Percentiles rank a stretch among this genome's conserved stretches.
Conservation (phyloP, 2,329 filamentous ascomycete genomes). For the Aspergillus candidus region DNA sequence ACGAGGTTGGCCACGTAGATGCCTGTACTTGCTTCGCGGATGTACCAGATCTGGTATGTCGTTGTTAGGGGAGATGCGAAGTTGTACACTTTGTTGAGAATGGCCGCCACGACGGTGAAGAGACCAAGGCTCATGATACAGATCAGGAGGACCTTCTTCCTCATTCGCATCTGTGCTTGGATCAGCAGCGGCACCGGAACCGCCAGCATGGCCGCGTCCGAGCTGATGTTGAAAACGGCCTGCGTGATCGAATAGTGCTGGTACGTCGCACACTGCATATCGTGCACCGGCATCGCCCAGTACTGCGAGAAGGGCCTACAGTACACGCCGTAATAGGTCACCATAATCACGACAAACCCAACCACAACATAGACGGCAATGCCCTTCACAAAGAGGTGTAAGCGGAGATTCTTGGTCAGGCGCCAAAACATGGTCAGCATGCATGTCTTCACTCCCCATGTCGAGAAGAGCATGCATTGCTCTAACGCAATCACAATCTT, state of each 20-base stretch:
- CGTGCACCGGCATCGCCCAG: slow-evolving; percentile 42
- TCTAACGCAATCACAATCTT: slow-evolving; percentile 47
- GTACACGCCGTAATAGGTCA: slow-evolving; percentile 46
- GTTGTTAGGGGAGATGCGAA: slow-evolving; percentile 32
- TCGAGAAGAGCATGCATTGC: slow-evolving; percentile 45
- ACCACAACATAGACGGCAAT: slow-evolving; percentile 40
- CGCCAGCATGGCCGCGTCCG: slow-evolving; percentile 35
- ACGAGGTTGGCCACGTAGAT: slow-evolving; percentile 44
- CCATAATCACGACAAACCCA: slow-evolving; percentile 44
- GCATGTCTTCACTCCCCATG: slow-evolving; percentile 49
- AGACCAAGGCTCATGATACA: slow-evolving; percentile 35
- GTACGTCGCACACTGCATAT: slow-evolving; percentile 38
- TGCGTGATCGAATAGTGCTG: slow-evolving; percentile 39
- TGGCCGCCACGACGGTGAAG: slow-evolving; percentile 41
- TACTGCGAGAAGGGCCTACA: slow-evolving; percentile 47
- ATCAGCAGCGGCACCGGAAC: slow-evolving; percentile 35
- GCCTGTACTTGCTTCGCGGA: slow-evolving; percentile 35
- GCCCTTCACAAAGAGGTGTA: slow-evolving; percentile 34
- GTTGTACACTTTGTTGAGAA: slow-evolving; percentile 45
- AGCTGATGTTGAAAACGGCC: slow-evolving; percentile 42
- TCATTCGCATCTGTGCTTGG: slow-evolving; percentile 28
- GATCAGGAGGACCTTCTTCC: slow-evolving; percentile 30
- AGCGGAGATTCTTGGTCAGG: slow-evolving; percentile 36
- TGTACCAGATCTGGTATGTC: slow-evolving; percentile 40
- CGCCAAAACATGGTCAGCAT: slow-evolving; percentile 46